Percentiles rank a stretch among this genome's conserved stretches.
phyloP scores from a whole-genome alignment of 306 rosid genomes.

The Cercis canadensis region DNA sequence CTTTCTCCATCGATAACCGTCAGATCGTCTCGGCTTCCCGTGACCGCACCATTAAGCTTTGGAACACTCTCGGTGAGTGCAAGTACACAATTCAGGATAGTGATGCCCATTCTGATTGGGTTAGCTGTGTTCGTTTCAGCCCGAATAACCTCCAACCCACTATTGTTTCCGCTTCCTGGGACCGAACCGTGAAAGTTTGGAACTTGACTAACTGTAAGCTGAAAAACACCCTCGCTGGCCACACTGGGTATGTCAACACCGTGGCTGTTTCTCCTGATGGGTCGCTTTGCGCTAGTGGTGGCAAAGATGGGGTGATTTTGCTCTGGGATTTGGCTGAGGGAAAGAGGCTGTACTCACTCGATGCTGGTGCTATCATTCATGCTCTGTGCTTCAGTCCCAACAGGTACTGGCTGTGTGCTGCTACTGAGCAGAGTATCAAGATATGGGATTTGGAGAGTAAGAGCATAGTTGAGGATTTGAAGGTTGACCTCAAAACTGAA shows the following conservation, averaged over 20 bases:
- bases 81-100: constrained; percentile 85
- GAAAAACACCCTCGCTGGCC: constrained; percentile 74
- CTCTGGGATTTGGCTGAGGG: constrained; percentile 99
- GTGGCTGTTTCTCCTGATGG: constrained; percentile 99
- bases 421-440: constrained; percentile 92
- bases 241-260: constrained; percentile 82
- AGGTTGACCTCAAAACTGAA: constrained; percentile 82
- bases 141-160: constrained; percentile 77
- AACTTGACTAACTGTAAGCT: constrained; percentile 85
- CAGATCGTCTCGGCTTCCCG: constrained; percentile 99
- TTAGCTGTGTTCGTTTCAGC: constrained; percentile 85
- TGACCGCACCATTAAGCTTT: constrained; percentile 91
- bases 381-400: constrained; percentile 95
- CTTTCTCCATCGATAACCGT: constrained; percentile 93
- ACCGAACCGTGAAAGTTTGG: constrained; percentile 83
- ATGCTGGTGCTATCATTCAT: constrained; percentile 81
- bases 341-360: constrained; percentile 80
- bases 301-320: constrained; percentile 86
- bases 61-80: constrained; percentile 98
- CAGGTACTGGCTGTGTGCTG: constrained; percentile 98
- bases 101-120: constrained; percentile 90
- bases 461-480: constrained; percentile 93
- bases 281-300: constrained; percentile 89
- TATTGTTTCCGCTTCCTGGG: constrained; percentile 79
- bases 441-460: constrained; percentile 99